Conservation (phyloP, 768 basidiomycete genomes). For the Boletus vermiculosoides region DNA sequence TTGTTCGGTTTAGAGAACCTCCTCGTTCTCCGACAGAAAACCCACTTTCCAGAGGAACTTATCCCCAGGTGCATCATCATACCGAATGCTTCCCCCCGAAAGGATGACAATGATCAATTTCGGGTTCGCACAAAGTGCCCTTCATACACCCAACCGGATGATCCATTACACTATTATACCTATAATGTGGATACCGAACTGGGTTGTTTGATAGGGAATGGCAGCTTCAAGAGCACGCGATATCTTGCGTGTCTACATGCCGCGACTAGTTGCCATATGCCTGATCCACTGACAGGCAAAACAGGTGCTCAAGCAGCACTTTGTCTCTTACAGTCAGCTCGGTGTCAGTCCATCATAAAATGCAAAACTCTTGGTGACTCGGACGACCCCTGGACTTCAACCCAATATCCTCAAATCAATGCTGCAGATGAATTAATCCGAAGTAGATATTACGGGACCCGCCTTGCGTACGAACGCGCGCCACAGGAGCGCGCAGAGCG, state of each 20-base stretch:
- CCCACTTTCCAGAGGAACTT: neutral
- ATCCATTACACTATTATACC: neutral
- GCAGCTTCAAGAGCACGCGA: conserved; percentile 22
- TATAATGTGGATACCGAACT: neutral
- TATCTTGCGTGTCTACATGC: conserved; percentile 43
- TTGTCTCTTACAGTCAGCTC: conserved; percentile 19
- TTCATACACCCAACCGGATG: too few species aligned
- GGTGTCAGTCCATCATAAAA: conserved; percentile 38
- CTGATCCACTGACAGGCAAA: conserved; percentile 42
- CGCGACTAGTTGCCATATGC: conserved; percentile 36
- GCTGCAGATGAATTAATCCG: too few species aligned
- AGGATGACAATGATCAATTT: neutral
- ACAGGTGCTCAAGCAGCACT: conserved; percentile 44
- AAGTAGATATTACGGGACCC: too few species aligned
- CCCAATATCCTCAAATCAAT: too few species aligned
- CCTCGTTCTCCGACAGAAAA: conserved; percentile 24
- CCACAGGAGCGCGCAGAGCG: too few species aligned
- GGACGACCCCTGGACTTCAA: too few species aligned
- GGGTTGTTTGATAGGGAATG: conserved; percentile 21
- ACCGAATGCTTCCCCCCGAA: neutral
- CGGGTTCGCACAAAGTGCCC: neutral
- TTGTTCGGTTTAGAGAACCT: conserved; percentile 40
- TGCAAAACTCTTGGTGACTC: conserved; percentile 18
- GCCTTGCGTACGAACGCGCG: too few species aligned
- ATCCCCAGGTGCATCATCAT: neutral